Percentiles rank a stretch among this genome's conserved stretches.
These are phyloP conservation scores for Amniculicola lignicola DNA, from an alignment of 495 filamentous ascomycete species.

Conservation along the genomic window DNA sequence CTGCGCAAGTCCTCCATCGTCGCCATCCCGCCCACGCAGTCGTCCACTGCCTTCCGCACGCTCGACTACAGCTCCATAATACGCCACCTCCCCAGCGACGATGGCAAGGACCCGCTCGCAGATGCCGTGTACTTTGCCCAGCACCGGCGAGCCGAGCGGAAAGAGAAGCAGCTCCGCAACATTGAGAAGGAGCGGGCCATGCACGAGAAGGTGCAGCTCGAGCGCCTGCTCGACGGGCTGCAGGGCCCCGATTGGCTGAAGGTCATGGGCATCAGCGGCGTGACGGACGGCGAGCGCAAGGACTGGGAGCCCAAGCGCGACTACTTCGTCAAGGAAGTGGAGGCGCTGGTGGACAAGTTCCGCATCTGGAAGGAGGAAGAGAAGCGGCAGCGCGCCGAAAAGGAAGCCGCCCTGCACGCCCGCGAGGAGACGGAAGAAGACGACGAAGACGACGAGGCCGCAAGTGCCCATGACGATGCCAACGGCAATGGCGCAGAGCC, in stretches of 20 bases:
- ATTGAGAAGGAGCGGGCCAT: conserved; percentile 87
- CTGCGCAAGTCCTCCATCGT: conserved; percentile 23
- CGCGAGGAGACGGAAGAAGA: conserved; percentile 40
- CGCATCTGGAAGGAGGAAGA: conserved; percentile 85
- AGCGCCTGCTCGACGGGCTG: conserved; percentile 79
- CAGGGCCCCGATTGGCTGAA: conserved; percentile 91
- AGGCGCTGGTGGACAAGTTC: conserved; percentile 80
- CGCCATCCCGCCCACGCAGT: conserved; percentile 49
- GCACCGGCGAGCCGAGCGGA: conserved; percentile 75
- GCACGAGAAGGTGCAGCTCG: conserved; percentile 86
- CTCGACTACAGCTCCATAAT: conserved; percentile 58
- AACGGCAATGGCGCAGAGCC: conserved; percentile 2
- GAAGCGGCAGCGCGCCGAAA: conserved; percentile 69
- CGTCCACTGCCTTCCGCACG: conserved; percentile 51
- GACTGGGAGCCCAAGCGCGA: conserved; percentile 80
- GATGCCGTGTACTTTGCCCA: conserved; percentile 65
- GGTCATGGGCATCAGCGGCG: conserved; percentile 84
- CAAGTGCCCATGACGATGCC: not conserved
- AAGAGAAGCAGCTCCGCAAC: conserved; percentile 90
- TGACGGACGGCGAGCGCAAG: conserved; percentile 78
- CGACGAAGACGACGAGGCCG: conserved; percentile 35
- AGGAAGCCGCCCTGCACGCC: conserved; percentile 52
- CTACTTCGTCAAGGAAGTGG: conserved; percentile 77
- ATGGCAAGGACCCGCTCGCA: conserved; percentile 60
- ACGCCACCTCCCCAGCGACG: conserved; percentile 35